Conservation (phyloP, 2,329 filamentous ascomycete species). For the Polytolypa hystricis region DNA sequence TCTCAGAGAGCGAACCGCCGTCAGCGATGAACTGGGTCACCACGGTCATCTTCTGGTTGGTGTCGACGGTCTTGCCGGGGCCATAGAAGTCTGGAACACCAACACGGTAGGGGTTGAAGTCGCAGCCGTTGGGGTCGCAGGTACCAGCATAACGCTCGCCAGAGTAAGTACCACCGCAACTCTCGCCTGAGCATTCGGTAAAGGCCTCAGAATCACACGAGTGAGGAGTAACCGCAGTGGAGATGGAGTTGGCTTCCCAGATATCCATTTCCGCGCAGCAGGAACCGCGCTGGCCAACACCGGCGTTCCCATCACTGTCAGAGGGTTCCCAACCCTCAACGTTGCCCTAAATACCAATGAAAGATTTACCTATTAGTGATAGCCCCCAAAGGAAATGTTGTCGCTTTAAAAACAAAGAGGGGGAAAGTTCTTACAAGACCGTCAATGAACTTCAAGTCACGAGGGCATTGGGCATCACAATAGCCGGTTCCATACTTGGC, state of each 20-base stretch:
- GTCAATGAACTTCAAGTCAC: conserved; percentile 39
- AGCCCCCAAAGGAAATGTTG: conserved; percentile 13
- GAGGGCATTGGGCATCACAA: conserved; percentile 43
- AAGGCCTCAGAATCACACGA: conserved; percentile 41
- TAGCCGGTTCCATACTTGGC: conserved; percentile 31
- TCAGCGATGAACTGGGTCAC: conserved; percentile 49
- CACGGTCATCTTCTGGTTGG: conserved; percentile 46
- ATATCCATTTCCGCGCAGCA: conserved; percentile 55
- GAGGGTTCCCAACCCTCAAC: conserved; percentile 38
- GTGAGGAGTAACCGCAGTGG: conserved; percentile 51
- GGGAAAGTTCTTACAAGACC: conserved; percentile 29
- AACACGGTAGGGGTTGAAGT: conserved; percentile 54
- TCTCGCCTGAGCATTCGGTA: conserved; percentile 24
- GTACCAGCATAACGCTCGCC: conserved; percentile 43
- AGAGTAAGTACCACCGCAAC: conserved; percentile 39
- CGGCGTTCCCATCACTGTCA: conserved; percentile 39
- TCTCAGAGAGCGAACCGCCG: conserved; percentile 36
- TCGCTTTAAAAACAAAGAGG: too few relatives aligned
- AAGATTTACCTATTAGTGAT: neutral
- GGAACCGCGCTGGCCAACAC: conserved; percentile 38
- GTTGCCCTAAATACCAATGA: conserved; percentile 32
- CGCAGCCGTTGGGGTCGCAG: conserved; percentile 55
- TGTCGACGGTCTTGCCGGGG: conserved; percentile 43
- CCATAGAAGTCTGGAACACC: conserved; percentile 52
- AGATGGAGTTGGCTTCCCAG: conserved; percentile 53